Percentiles rank a stretch among this genome's conserved stretches.
phyloP scores from a whole-genome alignment of 2,329 filamentous ascomycete genomes.

The Trichophyton verrucosum region DNA sequence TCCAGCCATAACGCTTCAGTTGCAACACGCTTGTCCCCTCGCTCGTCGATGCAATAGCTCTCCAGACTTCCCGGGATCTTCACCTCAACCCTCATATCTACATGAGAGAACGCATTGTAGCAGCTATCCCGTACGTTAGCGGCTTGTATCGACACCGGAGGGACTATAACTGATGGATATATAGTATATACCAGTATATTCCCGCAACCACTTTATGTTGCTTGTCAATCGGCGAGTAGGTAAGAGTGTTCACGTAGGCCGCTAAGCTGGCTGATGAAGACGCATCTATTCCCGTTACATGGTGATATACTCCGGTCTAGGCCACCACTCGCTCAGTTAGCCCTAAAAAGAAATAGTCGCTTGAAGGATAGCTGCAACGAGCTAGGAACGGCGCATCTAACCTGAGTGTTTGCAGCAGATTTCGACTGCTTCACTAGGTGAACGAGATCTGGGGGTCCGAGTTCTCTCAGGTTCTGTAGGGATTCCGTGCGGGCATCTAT shows the following conservation, averaged over 20 bases:
- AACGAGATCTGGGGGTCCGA: slow-evolving; percentile 89
- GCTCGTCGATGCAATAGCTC: slow-evolving; percentile 93
- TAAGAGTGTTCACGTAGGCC: slow-evolving; percentile 96
- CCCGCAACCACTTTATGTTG: slow-evolving; percentile 85
- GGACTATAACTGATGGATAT: slow-evolving; percentile 15
- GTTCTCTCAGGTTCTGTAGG: slow-evolving; percentile 71
- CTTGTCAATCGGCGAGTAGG: slow-evolving; percentile 74
- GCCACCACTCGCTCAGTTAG: not conserved
- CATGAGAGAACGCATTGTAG: slow-evolving; percentile 96
- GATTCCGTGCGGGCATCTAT: slow-evolving; percentile 88
- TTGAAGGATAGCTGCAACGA: not conserved
- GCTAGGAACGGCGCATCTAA: slow-evolving; percentile 20
- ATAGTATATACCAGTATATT: slow-evolving; percentile 61
- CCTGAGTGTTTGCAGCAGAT: slow-evolving; percentile 47
- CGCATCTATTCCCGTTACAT: slow-evolving; percentile 93
- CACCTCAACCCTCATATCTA: slow-evolving; percentile 97
- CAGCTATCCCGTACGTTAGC: slow-evolving; percentile 42
- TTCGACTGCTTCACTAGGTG: slow-evolving; percentile 73
- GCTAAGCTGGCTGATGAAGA: slow-evolving; percentile 94
- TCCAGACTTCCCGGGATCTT: slow-evolving; percentile 94
- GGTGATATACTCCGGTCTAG: slow-evolving; percentile 87
- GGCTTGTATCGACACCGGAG: not conserved
- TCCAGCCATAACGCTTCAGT: slow-evolving; percentile 94
- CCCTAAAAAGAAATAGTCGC: not conserved
- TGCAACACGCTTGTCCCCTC: slow-evolving; percentile 84